Conservation (phyloP, 352 stramenopile genomes). For the Globisporangium cederbergense region DNA sequence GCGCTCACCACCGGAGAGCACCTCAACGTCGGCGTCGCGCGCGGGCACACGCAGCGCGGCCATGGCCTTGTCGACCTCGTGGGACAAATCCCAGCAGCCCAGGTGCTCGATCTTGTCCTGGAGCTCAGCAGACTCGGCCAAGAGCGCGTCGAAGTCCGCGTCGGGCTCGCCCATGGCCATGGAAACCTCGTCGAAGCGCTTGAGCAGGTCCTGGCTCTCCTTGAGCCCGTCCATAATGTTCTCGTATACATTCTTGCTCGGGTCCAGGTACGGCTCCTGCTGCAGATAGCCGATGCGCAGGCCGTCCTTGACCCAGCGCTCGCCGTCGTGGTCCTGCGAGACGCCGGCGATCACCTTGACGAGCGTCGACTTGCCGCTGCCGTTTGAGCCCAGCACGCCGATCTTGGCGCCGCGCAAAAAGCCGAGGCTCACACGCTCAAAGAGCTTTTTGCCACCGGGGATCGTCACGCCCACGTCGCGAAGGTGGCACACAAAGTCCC, state of each 20-base stretch:
- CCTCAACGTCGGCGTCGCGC: conserved; percentile 58
- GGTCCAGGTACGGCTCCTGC: conserved; percentile 85
- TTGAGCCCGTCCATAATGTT: conserved; percentile 90
- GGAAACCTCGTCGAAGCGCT: conserved; percentile 83
- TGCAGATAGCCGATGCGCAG: conserved; percentile 85
- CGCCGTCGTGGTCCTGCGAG: conserved; percentile 78
- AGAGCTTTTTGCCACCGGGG: conserved; percentile 80
- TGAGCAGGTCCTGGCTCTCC: conserved; percentile 76
- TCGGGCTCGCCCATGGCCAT: conserved; percentile 89
- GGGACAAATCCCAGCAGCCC: conserved; percentile 76
- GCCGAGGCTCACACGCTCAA: conserved; percentile 71
- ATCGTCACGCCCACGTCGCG: conserved; percentile 75
- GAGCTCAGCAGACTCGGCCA: conserved; percentile 83
- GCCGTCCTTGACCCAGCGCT: conserved; percentile 85
- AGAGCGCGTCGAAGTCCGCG: conserved; percentile 84
- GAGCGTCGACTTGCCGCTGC: conserved; percentile 94
- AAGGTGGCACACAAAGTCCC: conserved; percentile 83
- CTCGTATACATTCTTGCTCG: conserved; percentile 84
- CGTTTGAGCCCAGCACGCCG: conserved; percentile 94
- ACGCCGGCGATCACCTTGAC: conserved; percentile 96
- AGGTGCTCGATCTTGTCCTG: conserved; percentile 86
- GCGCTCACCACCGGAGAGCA: conserved; percentile 92
- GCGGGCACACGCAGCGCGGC: conserved; percentile 67
- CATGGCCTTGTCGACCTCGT: conserved; percentile 87
- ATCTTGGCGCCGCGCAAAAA: conserved; percentile 93